phyloP scores from a whole-genome alignment of 208 protist genomes.

The Trypanosoma platydactyli region DNA sequence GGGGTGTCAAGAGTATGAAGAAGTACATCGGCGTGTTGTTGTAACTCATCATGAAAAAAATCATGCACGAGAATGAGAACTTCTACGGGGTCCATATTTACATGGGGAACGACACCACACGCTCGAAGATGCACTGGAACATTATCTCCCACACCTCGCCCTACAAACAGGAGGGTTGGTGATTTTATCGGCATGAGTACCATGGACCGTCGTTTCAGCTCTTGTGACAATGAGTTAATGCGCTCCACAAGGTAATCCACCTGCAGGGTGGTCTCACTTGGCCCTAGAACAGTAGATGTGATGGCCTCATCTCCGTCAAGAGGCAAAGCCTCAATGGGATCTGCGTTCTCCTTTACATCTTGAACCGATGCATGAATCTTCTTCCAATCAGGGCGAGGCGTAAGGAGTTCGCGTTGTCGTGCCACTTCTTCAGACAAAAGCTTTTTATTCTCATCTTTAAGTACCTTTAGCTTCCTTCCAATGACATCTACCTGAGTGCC shows the following conservation, averaged over 20 bases:
- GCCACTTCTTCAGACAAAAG: slow-evolving; percentile 20
- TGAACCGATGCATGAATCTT: slow-evolving; percentile 39
- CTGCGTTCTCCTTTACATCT: slow-evolving; percentile 30
- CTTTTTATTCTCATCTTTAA: slow-evolving; percentile 43
- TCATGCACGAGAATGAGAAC: slow-evolving; percentile 47
- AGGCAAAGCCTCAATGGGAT: slow-evolving; percentile 18
- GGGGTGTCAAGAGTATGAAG: slow-evolving; percentile 44
- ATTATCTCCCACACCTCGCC: slow-evolving; percentile 31
- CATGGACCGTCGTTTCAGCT: slow-evolving; percentile 27
- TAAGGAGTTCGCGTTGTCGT: slow-evolving; percentile 35
- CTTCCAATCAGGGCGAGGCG: slow-evolving; percentile 73
- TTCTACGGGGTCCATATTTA: slow-evolving; percentile 33
- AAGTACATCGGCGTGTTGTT: slow-evolving; percentile 50
- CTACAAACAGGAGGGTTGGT: slow-evolving; percentile 41
- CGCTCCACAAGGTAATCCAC: slow-evolving; percentile 77
- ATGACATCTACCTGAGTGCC: slow-evolving; percentile 83
- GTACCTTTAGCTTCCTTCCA: slow-evolving; percentile 41
- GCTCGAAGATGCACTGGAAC: slow-evolving; percentile 55
- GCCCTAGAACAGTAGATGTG: slow-evolving; percentile 38
- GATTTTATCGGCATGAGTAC: slow-evolving; percentile 1
- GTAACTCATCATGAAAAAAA: slow-evolving; percentile 67
- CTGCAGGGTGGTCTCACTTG: slow-evolving; percentile 49
- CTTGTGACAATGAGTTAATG: slow-evolving; percentile 34
- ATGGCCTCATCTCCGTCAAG: slow-evolving; percentile 32
- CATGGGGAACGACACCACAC: slow-evolving; percentile 50